Base-by-base conservation (phyloP, 345 rosid species). In the Dipteronia sinensis region DNA sequence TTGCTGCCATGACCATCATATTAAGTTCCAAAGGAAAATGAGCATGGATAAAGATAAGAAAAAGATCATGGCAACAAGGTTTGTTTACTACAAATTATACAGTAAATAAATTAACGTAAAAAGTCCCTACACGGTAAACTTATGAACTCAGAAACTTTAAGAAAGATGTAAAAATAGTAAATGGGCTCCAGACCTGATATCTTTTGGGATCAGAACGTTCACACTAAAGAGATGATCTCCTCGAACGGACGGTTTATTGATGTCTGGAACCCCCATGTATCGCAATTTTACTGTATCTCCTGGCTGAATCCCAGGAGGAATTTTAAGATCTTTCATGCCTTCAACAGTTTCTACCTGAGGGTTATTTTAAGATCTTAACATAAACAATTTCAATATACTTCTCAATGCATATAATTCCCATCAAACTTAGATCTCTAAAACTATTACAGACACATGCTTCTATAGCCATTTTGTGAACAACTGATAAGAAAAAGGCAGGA, bases 311-410 rank as follows among this genome's bases (percentile, higher is more conserved):
- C 98, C 99, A 7, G 89, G 42, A 46, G 97, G 98, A 79, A 95
- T 90, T 67, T 69, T 79, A 80, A 93, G 94, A 80, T 90, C 92
- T 87, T 79, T 87, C 77, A 83, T 76, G 64, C 99, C 99, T 75
- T 90, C 94, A 25, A 93, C 90, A 20, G 99, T 95, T 80, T 93
- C 93, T 68, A 95, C 99, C 99, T 95, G 88, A 69, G 51, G 51
- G 80, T 82, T 78, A 76, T 76, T 77, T 75, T 10, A 51, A 69
- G 58, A 74, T 31, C 38, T 40, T 55, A 38, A 76, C 25, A 15
- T 75, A 40, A 76, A 63, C 46, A 73, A 15, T 2, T 46, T 44
- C 34, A 7, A 27, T 34, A 17, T 22, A 65, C 67, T 29, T 72
- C 68, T 47, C 25, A 29, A 40, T 72, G 42, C 55, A 72, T n/a